Evolutionary conservation across 106 monocot species (phyloP), one percentile per base, ranked within the genome.

Genomic region (Cymbidium sinense): DNA sequence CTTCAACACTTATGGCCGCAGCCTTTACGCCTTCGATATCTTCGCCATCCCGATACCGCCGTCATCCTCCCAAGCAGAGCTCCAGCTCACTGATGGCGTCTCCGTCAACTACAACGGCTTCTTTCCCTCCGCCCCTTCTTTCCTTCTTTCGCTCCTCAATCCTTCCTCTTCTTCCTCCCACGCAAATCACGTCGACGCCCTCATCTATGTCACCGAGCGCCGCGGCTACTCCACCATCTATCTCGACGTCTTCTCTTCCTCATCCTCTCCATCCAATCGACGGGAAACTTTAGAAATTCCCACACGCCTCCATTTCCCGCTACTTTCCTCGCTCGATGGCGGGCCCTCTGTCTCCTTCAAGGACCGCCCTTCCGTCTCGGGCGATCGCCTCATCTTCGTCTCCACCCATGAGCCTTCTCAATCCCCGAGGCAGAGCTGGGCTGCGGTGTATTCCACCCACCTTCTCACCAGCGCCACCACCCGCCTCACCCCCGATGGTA

Each of bases 91-190:
- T 50, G 94, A 98, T 43, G 96, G 94, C 64, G 44, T 79, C 70
- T 98, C 96, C 77, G 89, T 98, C 81, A 98, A 98, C 82, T 94
- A 82, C 87, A 94, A 98, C 87, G 96, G 96, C 69, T 86, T 83
- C 85, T 98, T 91, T 86, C 82, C 81, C 34, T 41, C 83, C 30
- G 39, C 78, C 73, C 4, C 82, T n/a, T 82, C 81, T 78, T 70
- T 74, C 51, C 69, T 83, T 82, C 74, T 79, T 81, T 29, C 77
- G 76, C 51, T 70, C 71, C 81, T 74, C 76, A 28, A 50, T 54
- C 44, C 54, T 25, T 41, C 41, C 41, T 41, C 8, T 6, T 37
- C 43, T n/a, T n/a, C n/a, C 25, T 28, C 70, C 17, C 28, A 39
- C 0, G 1, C 35, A 34, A 7, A 41, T 17, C 9, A 9, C 18